Base-by-base conservation (phyloP, 2,329 filamentous ascomycete species). In the Drechslerella dactyloides region DNA sequence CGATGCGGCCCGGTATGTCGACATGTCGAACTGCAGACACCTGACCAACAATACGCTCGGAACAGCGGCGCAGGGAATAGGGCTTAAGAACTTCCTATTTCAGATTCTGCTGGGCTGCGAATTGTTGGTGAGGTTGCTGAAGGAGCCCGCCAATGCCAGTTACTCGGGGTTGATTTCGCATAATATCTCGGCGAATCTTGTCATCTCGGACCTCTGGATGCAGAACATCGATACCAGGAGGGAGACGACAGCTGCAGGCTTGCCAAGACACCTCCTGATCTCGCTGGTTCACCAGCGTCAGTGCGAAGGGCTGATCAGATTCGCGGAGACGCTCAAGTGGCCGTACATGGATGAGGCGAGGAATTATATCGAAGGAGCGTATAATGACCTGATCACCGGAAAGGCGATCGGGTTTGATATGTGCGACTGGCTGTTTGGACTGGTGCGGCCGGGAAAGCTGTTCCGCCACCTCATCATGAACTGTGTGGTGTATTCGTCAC, bases 251-350 rank as follows among this genome's bases (percentile, higher is more conserved):
- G 23, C 59, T n/a, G 59, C 59, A 17, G 66, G 66, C 0, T 48
- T 63, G 7, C 66, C 66, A 10, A 57, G 66, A 6, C 66, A 70
- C 54, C 30, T 70, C 10, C 40, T 73, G n/a, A 66, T 63, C 42
- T 73, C 69, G 15, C 55, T 73, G 13, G 63, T 63, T 11, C 69
- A 73, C 46, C 62, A 73, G 42, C 58, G 69, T 19, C 69, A 73
- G 35, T 66, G 62, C 15, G 69, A 73, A 30, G 69, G 69, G 37
- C 35, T 73, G 30, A 69, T 73, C 33, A 51, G 69, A 37, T 63
- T 69, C n/a, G 69, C 63, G 40, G 69, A 73, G 55, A 69, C 69
- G 7, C n/a, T 73, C 1, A 69, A 73, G 40, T 73, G 69, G 69
- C 58, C 69, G 19, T 52, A 69, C 44, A 66, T 73, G 62, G 58